Base-by-base conservation (phyloP, 371 early-diverging fungal species). In the Apophysomyces ossiformis region DNA sequence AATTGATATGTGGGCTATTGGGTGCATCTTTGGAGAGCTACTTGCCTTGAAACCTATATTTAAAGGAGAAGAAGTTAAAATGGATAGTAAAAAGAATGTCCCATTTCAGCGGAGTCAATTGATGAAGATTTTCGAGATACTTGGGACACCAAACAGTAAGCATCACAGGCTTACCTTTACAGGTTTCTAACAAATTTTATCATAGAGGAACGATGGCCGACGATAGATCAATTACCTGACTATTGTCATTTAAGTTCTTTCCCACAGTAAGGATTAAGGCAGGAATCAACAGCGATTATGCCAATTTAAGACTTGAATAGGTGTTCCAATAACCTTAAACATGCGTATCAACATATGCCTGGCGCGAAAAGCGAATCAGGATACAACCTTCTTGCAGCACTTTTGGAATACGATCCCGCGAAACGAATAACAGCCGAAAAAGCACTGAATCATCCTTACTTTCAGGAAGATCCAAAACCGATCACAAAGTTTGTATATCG, bases 21-120 rank as follows among this genome's bases (percentile, higher is more conserved):
- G 99, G 6, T 97, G 97, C 68, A 97, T 98, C 38, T 95, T 96
- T 84, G 97, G 92, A 12, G 99, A 98, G 72, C 75, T 98, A 62
- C 77, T 97, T 38, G 87, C 91, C 4, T 79, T 95, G 37, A 87
- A 90, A 47, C 96, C 97, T 7, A 89, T 98, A 21, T 98, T 98
- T 74, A 94, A 95, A 71, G 98, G 97, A 43, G 96, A 96, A 66
- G 97, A 96, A 72, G 93, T 89, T 35, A 95, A 95, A 68, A 95
- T 95, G 84, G 95, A 95, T 70, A 86, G 79, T 63, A 92, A 90
- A 68, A 96, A 95, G 77, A 87, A 81, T 45, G 91, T 96, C 0
- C 96, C 95, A 0, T 96, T 95, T 73, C 97, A 96, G 74, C 85
- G 89, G 70, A 90, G 92, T 69, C 96, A 98, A 68, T 73, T 97